Conservation (phyloP, 768 basidiomycete species). For the Fibroporia radiculosa region DNA sequence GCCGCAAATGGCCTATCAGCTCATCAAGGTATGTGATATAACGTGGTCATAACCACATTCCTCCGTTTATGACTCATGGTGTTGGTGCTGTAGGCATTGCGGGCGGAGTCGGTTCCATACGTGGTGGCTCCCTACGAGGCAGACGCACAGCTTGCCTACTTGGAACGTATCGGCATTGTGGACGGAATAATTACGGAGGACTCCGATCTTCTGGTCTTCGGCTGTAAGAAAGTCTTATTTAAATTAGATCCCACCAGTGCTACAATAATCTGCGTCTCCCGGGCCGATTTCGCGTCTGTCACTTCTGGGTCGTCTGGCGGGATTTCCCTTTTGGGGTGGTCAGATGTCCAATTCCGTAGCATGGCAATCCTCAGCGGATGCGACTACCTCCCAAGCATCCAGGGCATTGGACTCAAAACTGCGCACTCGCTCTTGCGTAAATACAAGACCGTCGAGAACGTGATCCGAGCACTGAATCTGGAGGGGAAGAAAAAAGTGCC, state of each 20-base stretch:
- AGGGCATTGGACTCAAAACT: constrained; percentile 90
- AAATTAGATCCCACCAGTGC: constrained; percentile 71
- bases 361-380: constrained; percentile 94
- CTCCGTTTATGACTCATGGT: neutral
- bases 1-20: constrained; percentile 93
- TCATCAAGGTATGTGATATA: constrained; percentile 68
- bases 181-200: constrained; percentile 96
- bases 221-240: constrained; percentile 88
- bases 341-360: constrained; percentile 80
- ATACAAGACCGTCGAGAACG: constrained; percentile 81
- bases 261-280: constrained; percentile 60
- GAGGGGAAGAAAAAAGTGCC: constrained; percentile 87
- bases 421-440: constrained; percentile 77
- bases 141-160: constrained; percentile 91
- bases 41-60: constrained; percentile 4
- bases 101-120: constrained; percentile 72
- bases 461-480: constrained; percentile 61
- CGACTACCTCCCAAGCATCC: constrained; percentile 87
- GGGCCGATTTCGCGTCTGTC: constrained; percentile 59
- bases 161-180: constrained; percentile 75
- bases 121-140: constrained; percentile 98
- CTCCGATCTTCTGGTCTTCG: constrained; percentile 95
- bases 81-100: constrained; percentile 57
- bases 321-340: constrained; percentile 83
- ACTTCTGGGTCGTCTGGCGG: constrained; percentile 38